Evolutionary conservation across 176 grass and related monocot genomes (phyloP).

Genomic region (Oryza australiensis): DNA sequence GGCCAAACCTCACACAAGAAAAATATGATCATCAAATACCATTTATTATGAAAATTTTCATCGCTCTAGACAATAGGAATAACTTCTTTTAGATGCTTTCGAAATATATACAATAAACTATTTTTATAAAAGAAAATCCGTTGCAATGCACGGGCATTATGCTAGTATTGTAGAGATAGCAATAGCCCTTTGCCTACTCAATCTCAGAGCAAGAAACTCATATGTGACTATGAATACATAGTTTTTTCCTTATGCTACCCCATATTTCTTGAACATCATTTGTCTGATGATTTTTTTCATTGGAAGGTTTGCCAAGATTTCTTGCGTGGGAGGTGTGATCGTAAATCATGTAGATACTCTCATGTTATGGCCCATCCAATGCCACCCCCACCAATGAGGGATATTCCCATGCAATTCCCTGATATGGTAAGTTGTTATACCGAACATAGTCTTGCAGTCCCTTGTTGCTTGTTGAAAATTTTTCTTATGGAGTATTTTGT

Average conservation of each 20-base stretch:
- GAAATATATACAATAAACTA: no score
- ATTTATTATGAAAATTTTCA: no score
- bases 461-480: slow-evolving; percentile 5
- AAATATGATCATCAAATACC: no score
- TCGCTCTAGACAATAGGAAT: no score
- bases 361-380: slow-evolving; percentile 47
- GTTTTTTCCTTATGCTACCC: background rate
- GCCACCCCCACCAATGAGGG: slow-evolving; percentile 43
- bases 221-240: background rate
- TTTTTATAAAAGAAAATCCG: no score
- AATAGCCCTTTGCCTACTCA: background rate
- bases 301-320: slow-evolving; percentile 75
- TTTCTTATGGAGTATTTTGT: background rate
- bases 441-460: background rate
- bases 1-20: no score
- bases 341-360: slow-evolving; percentile 68
- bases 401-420: slow-evolving; percentile 53
- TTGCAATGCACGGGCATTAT: no score
- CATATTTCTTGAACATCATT: background rate
- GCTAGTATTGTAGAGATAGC: background rate
- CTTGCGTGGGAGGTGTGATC: slow-evolving; percentile 64
- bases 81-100: no score
- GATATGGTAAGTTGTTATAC: slow-evolving; percentile 45
- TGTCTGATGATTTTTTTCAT: slow-evolving; percentile 13
- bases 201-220: background rate